Conservation (phyloP, 2,329 filamentous ascomycete genomes). For the Arthrinium phaeospermum region DNA sequence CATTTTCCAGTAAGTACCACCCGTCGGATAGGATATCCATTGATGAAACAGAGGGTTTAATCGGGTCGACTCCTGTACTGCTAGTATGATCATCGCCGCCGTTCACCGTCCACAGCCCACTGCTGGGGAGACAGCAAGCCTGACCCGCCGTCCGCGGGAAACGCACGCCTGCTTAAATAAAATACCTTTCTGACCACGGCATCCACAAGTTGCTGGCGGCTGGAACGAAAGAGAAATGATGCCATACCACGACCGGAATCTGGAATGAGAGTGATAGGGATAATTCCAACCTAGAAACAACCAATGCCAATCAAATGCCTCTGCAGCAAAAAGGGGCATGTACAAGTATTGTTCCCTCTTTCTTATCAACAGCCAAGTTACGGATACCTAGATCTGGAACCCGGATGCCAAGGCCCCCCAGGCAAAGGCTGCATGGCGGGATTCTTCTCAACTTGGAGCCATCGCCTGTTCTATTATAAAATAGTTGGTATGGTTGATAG, state of each 20-base stretch:
- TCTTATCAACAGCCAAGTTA: background rate
- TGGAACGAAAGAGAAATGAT: constrained; percentile 8
- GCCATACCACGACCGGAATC: background rate
- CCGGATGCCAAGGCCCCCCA: constrained; percentile 11
- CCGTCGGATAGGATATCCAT: background rate
- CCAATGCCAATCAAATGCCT: background rate
- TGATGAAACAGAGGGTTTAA: too few relatives aligned
- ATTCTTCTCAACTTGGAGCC: background rate
- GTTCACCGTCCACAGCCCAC: too few relatives aligned
- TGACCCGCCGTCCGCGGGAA: background rate
- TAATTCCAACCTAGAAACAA: constrained; percentile 8
- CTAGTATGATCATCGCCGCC: background rate
- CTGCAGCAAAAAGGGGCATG: background rate
- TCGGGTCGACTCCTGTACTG: background rate
- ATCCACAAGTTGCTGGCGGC: background rate
- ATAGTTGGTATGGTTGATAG: background rate
- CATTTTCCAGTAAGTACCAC: background rate
- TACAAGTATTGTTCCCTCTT: background rate
- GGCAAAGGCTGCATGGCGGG: background rate
- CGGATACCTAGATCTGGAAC: constrained; percentile 14
- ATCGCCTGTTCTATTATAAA: background rate
- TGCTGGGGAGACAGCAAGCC: background rate
- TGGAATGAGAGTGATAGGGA: background rate
- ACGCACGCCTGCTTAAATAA: background rate
- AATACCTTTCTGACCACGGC: background rate